Percentiles rank a stretch among this genome's conserved stretches.
Conservation (phyloP, 352 stramenopile genomes). For the Pythium scleroteichum region DNA sequence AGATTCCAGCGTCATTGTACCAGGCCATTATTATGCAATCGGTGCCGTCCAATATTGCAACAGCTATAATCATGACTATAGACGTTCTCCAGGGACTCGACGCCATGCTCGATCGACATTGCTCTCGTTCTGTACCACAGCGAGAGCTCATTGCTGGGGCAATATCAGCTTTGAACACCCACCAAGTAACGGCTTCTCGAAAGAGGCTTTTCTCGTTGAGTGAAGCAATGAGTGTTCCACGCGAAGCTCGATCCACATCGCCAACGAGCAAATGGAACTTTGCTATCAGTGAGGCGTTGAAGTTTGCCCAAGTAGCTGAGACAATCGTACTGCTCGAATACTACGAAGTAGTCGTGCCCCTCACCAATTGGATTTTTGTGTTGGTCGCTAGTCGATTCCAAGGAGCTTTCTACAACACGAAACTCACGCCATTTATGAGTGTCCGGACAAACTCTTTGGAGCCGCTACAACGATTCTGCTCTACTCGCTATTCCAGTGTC, state of each 20-base stretch:
- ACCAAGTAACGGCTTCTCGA: too few relatives aligned
- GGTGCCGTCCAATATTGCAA: conserved; percentile 10
- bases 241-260: too few relatives aligned
- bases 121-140: background rate
- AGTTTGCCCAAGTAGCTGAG: conserved; percentile 13
- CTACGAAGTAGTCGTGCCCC: conserved; percentile 22
- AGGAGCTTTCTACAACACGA: conserved; percentile 10
- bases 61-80: conserved; percentile 18
- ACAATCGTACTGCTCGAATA: conserved; percentile 25
- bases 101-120: conserved; percentile 10
- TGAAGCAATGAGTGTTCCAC: too few relatives aligned
- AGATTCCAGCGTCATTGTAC: conserved; percentile 23
- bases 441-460: background rate
- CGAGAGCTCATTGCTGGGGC: background rate
- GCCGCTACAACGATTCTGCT: background rate
- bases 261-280: background rate
- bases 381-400: conserved; percentile 1
- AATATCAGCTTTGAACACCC: too few relatives aligned
- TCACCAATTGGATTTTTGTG: conserved; percentile 19
- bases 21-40: conserved; percentile 25
- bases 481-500: conserved; percentile 5
- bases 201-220: too few relatives aligned
- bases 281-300: conserved; percentile 7
- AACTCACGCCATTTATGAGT: conserved; percentile 7
- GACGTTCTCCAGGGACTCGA: conserved; percentile 15